phyloP scores from a whole-genome alignment of 225 moss, liverwort and hornwort genomes.

The Marchantia paleacea region DNA sequence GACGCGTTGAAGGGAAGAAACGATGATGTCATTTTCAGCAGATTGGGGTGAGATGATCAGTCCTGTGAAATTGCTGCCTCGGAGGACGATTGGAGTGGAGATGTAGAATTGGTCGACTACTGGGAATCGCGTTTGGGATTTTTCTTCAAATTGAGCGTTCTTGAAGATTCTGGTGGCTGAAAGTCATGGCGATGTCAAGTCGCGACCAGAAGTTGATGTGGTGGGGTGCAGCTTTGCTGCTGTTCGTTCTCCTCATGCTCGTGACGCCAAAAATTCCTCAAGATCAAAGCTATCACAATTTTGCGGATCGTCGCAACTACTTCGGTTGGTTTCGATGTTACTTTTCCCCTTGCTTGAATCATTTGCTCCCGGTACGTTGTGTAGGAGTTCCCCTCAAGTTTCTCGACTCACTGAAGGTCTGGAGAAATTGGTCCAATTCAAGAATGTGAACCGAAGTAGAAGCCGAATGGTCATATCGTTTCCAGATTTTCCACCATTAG shows the following conservation, averaged over 20 bases:
- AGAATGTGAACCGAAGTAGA: not conserved
- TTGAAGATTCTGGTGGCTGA: not conserved
- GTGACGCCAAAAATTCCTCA: constrained; percentile 84
- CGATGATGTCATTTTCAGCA: not conserved
- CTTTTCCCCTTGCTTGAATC: not conserved
- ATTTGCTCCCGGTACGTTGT: not conserved
- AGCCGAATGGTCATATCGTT: not conserved
- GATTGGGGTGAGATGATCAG: not conserved
- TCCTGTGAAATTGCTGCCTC: not conserved
- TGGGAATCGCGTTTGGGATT: not conserved
- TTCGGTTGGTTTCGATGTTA: constrained; percentile 44
- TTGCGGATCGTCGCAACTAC: constrained; percentile 89
- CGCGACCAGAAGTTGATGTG: constrained; percentile 49
- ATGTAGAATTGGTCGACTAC: not conserved
- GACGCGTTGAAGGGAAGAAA: not conserved
- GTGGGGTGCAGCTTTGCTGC: constrained; percentile 56
- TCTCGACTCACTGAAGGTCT: not conserved
- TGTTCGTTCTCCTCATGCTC: constrained; percentile 76
- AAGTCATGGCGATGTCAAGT: constrained; percentile 22
- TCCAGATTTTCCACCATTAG: not conserved
- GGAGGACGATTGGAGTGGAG: not conserved
- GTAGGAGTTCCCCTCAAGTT: not conserved
- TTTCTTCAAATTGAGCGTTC: not conserved
- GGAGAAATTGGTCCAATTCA: not conserved
- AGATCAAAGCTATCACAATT: constrained; percentile 88